phyloP scores from a whole-genome alignment of 2,329 filamentous ascomycete species.

The Monosporascus sp. region DNA sequence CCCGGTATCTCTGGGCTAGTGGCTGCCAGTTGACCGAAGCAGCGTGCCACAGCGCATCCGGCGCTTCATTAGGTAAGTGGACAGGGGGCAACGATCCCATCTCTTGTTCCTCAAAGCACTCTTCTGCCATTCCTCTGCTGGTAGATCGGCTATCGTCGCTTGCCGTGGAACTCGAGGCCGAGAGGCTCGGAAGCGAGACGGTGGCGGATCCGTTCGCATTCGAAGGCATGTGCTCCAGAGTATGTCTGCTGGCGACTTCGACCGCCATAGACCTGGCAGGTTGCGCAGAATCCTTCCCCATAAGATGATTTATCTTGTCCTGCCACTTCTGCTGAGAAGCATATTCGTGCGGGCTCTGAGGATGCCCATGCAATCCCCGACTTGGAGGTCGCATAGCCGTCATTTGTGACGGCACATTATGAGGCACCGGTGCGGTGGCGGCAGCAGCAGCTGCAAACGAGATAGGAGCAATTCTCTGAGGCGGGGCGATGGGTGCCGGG shows the following conservation, averaged over 20 bases:
- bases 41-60: slow-evolving; percentile 59
- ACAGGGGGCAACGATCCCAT: slow-evolving; percentile 72
- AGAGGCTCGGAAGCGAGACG: slow-evolving; percentile 59
- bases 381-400: slow-evolving; percentile 15
- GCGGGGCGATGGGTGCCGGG: slow-evolving; percentile 27
- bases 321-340: slow-evolving; percentile 58
- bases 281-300: slow-evolving; percentile 55
- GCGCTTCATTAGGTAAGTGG: slow-evolving; percentile 57
- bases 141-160: slow-evolving; percentile 41
- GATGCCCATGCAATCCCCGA: slow-evolving; percentile 17
- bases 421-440: slow-evolving; percentile 21
- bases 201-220: slow-evolving; percentile 50
- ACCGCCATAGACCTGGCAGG: slow-evolving; percentile 56
- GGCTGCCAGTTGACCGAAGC: slow-evolving; percentile 49
- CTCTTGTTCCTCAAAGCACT: slow-evolving; percentile 77
- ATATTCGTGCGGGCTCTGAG: slow-evolving; percentile 24
- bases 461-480: slow-evolving; percentile 34
- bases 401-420: slow-evolving; percentile 5
- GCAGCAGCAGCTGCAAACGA: slow-evolving; percentile 38
- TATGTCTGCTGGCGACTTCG: slow-evolving; percentile 62
- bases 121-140: slow-evolving; percentile 68
- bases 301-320: slow-evolving; percentile 74
- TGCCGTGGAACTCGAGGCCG: slow-evolving; percentile 21
- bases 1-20: slow-evolving; percentile 45
- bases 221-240: slow-evolving; percentile 48